phyloP scores from a whole-genome alignment of 495 filamentous ascomycete species.

The Chaetomidium leptoderma region DNA sequence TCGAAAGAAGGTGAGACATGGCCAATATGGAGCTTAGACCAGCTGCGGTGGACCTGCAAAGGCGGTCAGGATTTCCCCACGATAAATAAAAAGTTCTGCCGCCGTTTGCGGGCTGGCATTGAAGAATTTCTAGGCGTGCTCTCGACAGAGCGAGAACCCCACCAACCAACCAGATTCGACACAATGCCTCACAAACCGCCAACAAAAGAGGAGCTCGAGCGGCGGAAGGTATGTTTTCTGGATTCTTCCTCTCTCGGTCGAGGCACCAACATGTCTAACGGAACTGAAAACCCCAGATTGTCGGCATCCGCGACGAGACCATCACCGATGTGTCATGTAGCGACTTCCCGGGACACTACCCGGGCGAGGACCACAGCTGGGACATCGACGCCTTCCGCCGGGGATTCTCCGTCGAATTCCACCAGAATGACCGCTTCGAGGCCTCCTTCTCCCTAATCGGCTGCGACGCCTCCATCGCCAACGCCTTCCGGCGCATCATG shows the following conservation, averaged over 20 bases:
- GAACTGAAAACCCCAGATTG: conserved; percentile 53
- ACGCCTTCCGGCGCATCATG: conserved; percentile 96
- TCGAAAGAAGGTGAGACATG: too few species aligned
- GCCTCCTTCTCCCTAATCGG: conserved; percentile 86
- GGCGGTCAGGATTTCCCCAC: conserved; percentile 29
- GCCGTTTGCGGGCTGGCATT: conserved; percentile 7
- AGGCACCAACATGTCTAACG: conserved; percentile 8
- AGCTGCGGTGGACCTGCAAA: conserved; percentile 12
- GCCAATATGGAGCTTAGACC: conserved; percentile 12
- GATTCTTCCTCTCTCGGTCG: background rate
- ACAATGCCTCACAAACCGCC: conserved; percentile 44
- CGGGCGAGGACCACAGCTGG: conserved; percentile 88
- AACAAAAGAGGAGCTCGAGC: conserved; percentile 38
- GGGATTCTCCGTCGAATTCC: conserved; percentile 70
- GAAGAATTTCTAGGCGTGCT: conserved; percentile 22
- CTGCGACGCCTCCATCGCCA: conserved; percentile 87
- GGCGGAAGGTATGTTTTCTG: conserved; percentile 38
- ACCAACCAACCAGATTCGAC: conserved; percentile 14
- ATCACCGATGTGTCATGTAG: conserved; percentile 82
- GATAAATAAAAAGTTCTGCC: conserved; percentile 36
- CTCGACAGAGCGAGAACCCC: conserved; percentile 18
- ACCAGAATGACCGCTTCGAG: conserved; percentile 70
- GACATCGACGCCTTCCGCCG: conserved; percentile 67
- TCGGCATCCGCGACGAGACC: conserved; percentile 82
- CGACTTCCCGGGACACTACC: conserved; percentile 86